Base-by-base conservation (phyloP, 1,284 basidiomycete genomes). In the Flammula alnicola region DNA sequence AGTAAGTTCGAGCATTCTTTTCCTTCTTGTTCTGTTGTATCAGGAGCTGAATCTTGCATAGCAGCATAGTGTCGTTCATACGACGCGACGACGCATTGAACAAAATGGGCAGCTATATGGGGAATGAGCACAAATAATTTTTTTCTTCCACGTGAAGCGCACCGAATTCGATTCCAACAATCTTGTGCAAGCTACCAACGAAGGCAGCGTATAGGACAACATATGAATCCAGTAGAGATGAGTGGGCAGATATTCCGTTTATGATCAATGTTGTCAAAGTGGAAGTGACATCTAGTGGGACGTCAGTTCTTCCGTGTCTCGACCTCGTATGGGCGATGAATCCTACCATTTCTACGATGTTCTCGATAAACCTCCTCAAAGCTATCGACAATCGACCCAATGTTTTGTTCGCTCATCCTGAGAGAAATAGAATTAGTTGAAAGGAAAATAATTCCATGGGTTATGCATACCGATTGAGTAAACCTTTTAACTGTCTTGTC, bases 1-100 rank as follows among this genome's bases (percentile, higher is more conserved):
- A 95, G 78, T 23, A 99, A 72, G 66, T 99, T 99, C 12, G 90
- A 84, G 54, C 87, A 88, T 66, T 97, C 92, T 69, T 98, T 98
- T 25, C 89, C 88, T 10, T 58, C 56, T 7, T 72, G 54, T 27
- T 49, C 49, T 7, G 46, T 32, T 38, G 26, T 41, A 54, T 52
- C 47, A 16, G 57, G 43, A 22, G 57, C 47, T 42, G 52, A 14
- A 73, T 51, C 31, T 61, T 56, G 9, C n/a, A n/a, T n/a, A n/a
- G n/a, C n/a, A n/a, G 61, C 55, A 59, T 80, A 81, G 60, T 86
- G 76, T 8, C 64, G 70, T 63, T 92, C 87, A 56, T 92, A 94
- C 2, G 74, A 72, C 3, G 75, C 68, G 1, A 93, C 81, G 3
- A 83, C 72, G 12, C 75, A 81, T 62, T 94, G 89, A 5, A 92